Percentiles rank a stretch among this genome's conserved stretches.
These are phyloP conservation scores for Trichoderma sp. DNA, from an alignment of 2,329 filamentous ascomycete species.

Conservation along the genomic window DNA sequence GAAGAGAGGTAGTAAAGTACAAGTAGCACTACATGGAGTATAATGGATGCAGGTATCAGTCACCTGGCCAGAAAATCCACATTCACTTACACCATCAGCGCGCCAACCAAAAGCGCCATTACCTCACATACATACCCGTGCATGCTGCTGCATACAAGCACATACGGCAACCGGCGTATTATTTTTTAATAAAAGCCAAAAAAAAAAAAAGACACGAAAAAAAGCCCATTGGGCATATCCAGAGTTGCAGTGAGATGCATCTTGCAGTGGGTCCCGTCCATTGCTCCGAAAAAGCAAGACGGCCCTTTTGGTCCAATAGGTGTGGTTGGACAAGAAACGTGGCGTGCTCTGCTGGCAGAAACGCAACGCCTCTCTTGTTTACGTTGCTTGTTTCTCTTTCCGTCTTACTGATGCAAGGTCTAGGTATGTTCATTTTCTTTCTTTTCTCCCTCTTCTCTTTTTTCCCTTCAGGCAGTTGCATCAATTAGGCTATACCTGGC, in stretches of 20 bases:
- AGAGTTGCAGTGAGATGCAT: not conserved
- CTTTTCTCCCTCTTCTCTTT: not conserved
- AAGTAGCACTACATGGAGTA: not conserved
- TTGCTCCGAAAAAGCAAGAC: conserved; percentile 3
- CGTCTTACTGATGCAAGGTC: conserved; percentile 13
- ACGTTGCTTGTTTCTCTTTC: not conserved
- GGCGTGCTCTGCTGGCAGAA: conserved; percentile 17
- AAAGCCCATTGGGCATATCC: not conserved
- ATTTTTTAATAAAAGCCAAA: no score
- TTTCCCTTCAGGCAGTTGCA: not conserved
- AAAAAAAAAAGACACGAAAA: not conserved
- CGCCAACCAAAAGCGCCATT: not conserved
- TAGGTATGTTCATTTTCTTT: not conserved
- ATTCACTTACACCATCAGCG: not conserved
- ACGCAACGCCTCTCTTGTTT: not conserved
- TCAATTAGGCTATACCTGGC: conserved; percentile 18
- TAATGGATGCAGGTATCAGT: not conserved
- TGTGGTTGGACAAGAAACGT: conserved; percentile 26
- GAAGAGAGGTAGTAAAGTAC: not conserved
- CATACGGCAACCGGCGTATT: not conserved
- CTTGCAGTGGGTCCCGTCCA: conserved; percentile 4
- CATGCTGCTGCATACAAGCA: not conserved
- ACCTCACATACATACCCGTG: not conserved
- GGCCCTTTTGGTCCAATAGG: conserved; percentile 21
- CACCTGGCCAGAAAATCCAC: not conserved